Base-by-base conservation (phyloP, 2,329 filamentous ascomycete species). In the Biscogniauxia marginata region DNA sequence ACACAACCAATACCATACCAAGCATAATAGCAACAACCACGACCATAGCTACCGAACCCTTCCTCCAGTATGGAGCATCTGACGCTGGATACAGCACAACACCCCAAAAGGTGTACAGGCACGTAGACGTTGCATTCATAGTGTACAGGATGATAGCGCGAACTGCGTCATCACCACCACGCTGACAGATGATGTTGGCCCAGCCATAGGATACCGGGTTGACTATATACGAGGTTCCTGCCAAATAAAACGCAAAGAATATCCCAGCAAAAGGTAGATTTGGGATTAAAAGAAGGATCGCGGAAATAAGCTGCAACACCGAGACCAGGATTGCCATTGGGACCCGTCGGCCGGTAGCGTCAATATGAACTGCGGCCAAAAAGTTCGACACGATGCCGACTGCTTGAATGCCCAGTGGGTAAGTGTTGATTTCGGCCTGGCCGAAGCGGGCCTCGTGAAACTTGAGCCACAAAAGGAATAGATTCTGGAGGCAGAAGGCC, bases 31-130 rank as follows among this genome's bases (percentile, higher is more conserved):
- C 46, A 20, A 56, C 50, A 19, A 52, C 48, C 25, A 56, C 50
- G 8, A 73, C 67, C 67, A 74, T 69, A 5, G 67, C 59, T 20
- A 73, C 68, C 18, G 62, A 67, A 1, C 71, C 71, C 21, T 70
- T 71, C 48, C 62, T 63, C 71, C 76, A 77, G 52, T 77, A 77
- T 3, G 75, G 75, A 0, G 74, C 75, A 56, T 78, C 73, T 4
- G 68, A 70, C 0, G 74, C 75, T 11, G 73, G 67, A 46, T 78
- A 78, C 7, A 79, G 59, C 0, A 69, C 63, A 4, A 79, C 75
- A 0, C 75, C 76, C 76, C 76, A 79, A 49, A 77, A 78, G 0
- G 77, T 77, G 57, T 75, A 78, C 22, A 79, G 56, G 0, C 73
- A 64, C 45, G 70, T 71, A 13, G 72, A 70, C 2, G 70, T 69